Conservation (phyloP, 2,329 filamentous ascomycete species). For the Phaeophleospora eucalypticola region DNA sequence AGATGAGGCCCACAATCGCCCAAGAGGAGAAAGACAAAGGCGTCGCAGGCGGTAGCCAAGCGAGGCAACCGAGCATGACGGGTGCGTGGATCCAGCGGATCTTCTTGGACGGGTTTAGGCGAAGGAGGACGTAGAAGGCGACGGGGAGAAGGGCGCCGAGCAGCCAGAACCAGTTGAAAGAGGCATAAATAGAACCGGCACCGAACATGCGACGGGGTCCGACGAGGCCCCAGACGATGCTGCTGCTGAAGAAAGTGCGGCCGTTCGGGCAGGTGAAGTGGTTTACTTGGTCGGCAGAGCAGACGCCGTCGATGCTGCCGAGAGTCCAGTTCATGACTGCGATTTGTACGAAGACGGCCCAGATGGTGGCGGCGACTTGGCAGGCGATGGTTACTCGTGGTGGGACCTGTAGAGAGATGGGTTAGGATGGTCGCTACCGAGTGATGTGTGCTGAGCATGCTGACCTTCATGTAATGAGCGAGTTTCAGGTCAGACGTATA, state of each 20-base stretch:
- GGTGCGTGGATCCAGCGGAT: slow-evolving; percentile 41
- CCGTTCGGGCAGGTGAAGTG: slow-evolving; percentile 86
- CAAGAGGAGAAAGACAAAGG: slow-evolving; percentile 85
- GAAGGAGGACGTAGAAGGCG: slow-evolving; percentile 63
- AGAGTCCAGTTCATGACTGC: slow-evolving; percentile 90
- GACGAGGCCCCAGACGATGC: slow-evolving; percentile 81
- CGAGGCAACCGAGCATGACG: slow-evolving; percentile 75
- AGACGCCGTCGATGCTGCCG: slow-evolving; percentile 68
- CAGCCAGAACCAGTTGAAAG: slow-evolving; percentile 76
- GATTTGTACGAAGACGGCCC: slow-evolving; percentile 78
- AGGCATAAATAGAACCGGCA: slow-evolving; percentile 66
- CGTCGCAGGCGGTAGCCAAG: slow-evolving; percentile 77
- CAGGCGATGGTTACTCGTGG: slow-evolving; percentile 74
- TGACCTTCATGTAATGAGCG: slow-evolving; percentile 84
- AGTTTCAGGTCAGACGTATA: slow-evolving; percentile 85
- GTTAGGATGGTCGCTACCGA: too few species aligned
- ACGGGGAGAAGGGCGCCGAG: slow-evolving; percentile 72
- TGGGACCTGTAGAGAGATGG: too few species aligned
- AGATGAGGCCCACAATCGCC: slow-evolving; percentile 78
- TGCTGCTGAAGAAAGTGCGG: slow-evolving; percentile 84
- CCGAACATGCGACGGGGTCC: slow-evolving; percentile 82
- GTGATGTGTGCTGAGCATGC: too few species aligned
- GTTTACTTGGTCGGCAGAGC: slow-evolving; percentile 74
- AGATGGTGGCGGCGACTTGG: slow-evolving; percentile 69
- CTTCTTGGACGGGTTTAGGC: slow-evolving; percentile 14